Evolutionary conservation across 495 filamentous ascomycete genomes (phyloP).

Genomic region (Jackrogersella multiformis): DNA sequence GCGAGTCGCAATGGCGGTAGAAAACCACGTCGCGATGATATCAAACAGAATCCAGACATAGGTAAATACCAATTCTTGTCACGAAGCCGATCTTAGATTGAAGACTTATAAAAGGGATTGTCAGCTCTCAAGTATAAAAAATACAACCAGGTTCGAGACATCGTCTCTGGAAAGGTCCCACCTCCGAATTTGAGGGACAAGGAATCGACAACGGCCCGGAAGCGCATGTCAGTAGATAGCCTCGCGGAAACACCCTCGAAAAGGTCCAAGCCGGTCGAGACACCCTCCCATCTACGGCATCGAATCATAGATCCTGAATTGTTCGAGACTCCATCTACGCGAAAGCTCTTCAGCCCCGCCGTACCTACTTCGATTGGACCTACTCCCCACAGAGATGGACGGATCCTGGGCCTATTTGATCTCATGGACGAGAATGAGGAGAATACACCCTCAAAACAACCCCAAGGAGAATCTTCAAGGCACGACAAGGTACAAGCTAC

Average conservation of each 20-base stretch:
- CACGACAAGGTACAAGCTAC: constrained; percentile 44
- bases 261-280: constrained; percentile 22
- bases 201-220: constrained; percentile 20
- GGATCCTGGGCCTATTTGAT: constrained; percentile 91
- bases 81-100: background rate
- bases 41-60: constrained; percentile 84
- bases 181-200: constrained; percentile 47
- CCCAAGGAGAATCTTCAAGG: constrained; percentile 7
- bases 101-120: background rate
- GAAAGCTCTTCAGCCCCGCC: constrained; percentile 69
- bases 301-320: constrained; percentile 53
- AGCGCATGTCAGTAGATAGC: constrained; percentile 49
- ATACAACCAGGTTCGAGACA: constrained; percentile 77
- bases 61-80: constrained; percentile 60
- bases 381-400: constrained; percentile 90
- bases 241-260: constrained; percentile 56
- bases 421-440: constrained; percentile 70
- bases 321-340: constrained; percentile 67
- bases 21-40: constrained; percentile 85
- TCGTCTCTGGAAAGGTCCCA: constrained; percentile 60
- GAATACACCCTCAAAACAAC: constrained; percentile 50
- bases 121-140: constrained; percentile 90
- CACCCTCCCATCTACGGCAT: constrained; percentile 28
- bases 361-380: constrained; percentile 72
- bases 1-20: constrained; percentile 71